Conservation (phyloP, 2,329 filamentous ascomycete species). For the Exophiala mesophila region DNA sequence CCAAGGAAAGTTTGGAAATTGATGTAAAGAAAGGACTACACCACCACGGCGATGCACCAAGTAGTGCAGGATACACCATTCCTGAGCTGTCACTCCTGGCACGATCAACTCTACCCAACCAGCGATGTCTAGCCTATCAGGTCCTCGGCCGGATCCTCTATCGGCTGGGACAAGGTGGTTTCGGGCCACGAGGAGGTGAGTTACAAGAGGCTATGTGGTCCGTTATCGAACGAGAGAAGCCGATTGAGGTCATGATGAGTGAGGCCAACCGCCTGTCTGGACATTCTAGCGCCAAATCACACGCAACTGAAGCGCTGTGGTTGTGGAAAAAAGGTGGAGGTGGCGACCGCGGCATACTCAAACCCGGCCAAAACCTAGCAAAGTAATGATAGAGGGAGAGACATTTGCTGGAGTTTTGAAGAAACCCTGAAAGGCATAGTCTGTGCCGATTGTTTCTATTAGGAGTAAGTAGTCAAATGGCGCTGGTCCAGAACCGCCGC, state of each 20-base stretch:
- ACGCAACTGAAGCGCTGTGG: slow-evolving; percentile 87
- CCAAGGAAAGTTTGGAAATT: slow-evolving; percentile 66
- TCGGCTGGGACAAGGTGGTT: slow-evolving; percentile 69
- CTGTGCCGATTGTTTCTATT: too few species aligned
- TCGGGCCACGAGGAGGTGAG: slow-evolving; percentile 56
- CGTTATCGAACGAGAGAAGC: slow-evolving; percentile 68
- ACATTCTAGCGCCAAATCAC: slow-evolving; percentile 75
- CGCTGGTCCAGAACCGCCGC: too few species aligned
- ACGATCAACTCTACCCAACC: slow-evolving; percentile 74
- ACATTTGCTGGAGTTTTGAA: too few species aligned
- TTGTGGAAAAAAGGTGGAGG: slow-evolving; percentile 64
- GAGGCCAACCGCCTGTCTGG: slow-evolving; percentile 65
- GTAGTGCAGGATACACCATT: slow-evolving; percentile 91
- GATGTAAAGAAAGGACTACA: slow-evolving; percentile 78
- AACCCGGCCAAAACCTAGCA: slow-evolving; percentile 29
- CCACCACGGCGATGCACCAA: slow-evolving; percentile 87
- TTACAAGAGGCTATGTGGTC: slow-evolving; percentile 79
- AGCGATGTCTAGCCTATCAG: slow-evolving; percentile 88
- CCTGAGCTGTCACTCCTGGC: slow-evolving; percentile 76
- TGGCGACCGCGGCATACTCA: slow-evolving; percentile 40
- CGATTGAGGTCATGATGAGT: slow-evolving; percentile 70
- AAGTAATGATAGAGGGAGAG: slow-evolving; percentile 17
- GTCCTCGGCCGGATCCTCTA: slow-evolving; percentile 82
- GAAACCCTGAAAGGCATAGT: too few species aligned
- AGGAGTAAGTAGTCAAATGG: too few species aligned